Conservation (phyloP, 768 basidiomycete genomes). For the Tremella fuciformis region DNA sequence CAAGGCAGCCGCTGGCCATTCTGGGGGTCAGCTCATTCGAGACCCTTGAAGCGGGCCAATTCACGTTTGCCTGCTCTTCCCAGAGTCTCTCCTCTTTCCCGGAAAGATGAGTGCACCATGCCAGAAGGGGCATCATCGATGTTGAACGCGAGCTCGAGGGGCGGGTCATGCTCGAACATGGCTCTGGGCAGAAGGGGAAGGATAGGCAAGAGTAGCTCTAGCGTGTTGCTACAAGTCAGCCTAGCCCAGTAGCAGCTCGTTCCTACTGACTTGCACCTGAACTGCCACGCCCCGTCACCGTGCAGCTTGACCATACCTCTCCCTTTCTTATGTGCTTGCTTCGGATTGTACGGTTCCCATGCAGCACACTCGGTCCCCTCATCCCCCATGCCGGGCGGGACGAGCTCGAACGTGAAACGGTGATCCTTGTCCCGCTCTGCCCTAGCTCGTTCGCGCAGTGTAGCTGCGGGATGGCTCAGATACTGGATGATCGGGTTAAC, state of each 20-base stretch:
- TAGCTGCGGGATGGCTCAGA: constrained; percentile 21
- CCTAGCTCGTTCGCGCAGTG: constrained; percentile 25
- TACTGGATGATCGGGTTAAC: constrained; percentile 32
- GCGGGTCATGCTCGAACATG: constrained; percentile 30
- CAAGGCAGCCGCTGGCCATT: constrained; percentile 35
- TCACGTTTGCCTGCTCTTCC: constrained; percentile 32
- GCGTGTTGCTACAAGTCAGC: constrained; percentile 28
- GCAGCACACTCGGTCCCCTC: constrained; percentile 34
- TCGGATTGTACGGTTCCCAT: constrained; percentile 25
- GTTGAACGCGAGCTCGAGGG: constrained; percentile 34
- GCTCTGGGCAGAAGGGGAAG: constrained; percentile 29
- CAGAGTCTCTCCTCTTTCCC: constrained; percentile 30
- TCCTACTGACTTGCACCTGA: constrained; percentile 36
- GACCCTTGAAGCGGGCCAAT: background rate
- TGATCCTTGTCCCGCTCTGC: constrained; percentile 20
- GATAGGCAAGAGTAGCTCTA: constrained; percentile 32
- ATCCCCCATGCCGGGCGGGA: constrained; percentile 38
- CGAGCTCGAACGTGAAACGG: constrained; percentile 33
- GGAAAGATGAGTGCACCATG: constrained; percentile 32
- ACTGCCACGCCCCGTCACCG: constrained; percentile 34
- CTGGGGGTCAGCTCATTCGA: constrained; percentile 12
- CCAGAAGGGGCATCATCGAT: constrained; percentile 34
- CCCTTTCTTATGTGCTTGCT: constrained; percentile 23
- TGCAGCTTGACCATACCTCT: constrained; percentile 31
- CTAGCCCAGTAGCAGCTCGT: background rate